phyloP scores from a whole-genome alignment of 1,284 basidiomycete genomes.

The Stygiomarasmius scandens region DNA sequence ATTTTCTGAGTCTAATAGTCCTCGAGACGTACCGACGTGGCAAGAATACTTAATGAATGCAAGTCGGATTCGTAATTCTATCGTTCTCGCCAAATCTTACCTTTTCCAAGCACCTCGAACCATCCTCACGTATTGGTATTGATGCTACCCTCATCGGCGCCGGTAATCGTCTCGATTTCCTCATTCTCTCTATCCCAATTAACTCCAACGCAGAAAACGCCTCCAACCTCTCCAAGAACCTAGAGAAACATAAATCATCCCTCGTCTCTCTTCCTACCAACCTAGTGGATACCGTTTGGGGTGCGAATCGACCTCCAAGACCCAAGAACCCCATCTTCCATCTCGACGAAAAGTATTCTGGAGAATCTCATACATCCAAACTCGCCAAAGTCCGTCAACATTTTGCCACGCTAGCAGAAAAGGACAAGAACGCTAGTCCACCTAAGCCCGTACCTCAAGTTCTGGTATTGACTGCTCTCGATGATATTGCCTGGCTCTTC shows the following conservation, averaged over 20 bases:
- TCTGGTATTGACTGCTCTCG: constrained; percentile 79
- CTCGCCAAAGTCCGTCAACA: constrained; percentile 61
- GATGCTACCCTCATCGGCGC: constrained; percentile 79
- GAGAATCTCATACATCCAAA: constrained; percentile 71
- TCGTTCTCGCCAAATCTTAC: constrained; percentile 6
- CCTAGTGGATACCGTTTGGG: constrained; percentile 86
- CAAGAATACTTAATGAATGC: constrained; percentile 82
- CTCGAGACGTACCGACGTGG: constrained; percentile 86
- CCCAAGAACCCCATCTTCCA: constrained; percentile 75
- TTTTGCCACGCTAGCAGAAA: not conserved
- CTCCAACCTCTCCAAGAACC: constrained; percentile 53
- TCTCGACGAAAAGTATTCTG: constrained; percentile 73
- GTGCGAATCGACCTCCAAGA: constrained; percentile 63
- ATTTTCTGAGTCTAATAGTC: constrained; percentile 10
- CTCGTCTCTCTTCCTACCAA: constrained; percentile 73
- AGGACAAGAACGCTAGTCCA: constrained; percentile 52
- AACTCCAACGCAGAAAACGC: constrained; percentile 52
- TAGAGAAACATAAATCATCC: constrained; percentile 53
- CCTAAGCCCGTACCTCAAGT: constrained; percentile 59
- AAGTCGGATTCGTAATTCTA: constrained; percentile 2
- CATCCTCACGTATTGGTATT: constrained; percentile 73
- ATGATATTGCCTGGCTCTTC: constrained; percentile 93
- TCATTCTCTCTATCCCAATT: constrained; percentile 3
- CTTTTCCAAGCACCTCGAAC: constrained; percentile 56
- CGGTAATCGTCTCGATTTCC: constrained; percentile 38